Base-by-base conservation (phyloP, 2,329 filamentous ascomycete genomes). In the Elsinoe perseae region DNA sequence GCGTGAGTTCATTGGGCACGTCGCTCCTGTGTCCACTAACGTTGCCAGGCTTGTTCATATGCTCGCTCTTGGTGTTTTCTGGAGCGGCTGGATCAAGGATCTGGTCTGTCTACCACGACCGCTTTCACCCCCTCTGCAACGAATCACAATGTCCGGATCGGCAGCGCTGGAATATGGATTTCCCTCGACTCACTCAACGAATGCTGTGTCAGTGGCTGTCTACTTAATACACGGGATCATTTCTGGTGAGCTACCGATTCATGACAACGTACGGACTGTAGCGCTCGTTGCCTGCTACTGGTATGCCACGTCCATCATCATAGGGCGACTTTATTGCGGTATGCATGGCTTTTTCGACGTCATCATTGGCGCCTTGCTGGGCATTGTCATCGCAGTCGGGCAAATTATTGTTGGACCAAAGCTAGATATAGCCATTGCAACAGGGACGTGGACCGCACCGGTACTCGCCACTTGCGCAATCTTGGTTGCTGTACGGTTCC, bases 291-390 rank as follows among this genome's bases (percentile, higher is more conserved):
- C 88, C 4, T 84, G 86, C 38, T 95, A 93, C 70, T 85, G 89
- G 63, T 98, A 97, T 68, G 89, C 88, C 30, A 73, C 82, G 10
- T 96, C 92, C 23, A 97, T 98, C 66, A 81, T 96, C 38, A 75
- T 97, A 60, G 93, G 93, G 4, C 84, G 93, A 18, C 77, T 98
- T 32, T 97, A 98, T 74, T 98, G 93, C 68, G 93, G 93, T 59
- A 98, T 98, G 93, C 93, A 98, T 72, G 93, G 93, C 9, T 95
- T 97, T 72, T 77, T 93, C 42, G 93, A 98, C 70, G 90, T 97
- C 21, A 73, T 93, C 12, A 71, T 93, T 57, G 93, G 93, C 5
- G 89, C 86, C 56, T 64, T 83, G 12, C 78, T 96, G 56, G 93
- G 93, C 28, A 85, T 84, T 9, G 71, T 80, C 4, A 77, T 86